Evolutionary conservation across 2,329 filamentous ascomycete species (phyloP).

Genomic region (Neophaeococcomyces aloes): DNA sequence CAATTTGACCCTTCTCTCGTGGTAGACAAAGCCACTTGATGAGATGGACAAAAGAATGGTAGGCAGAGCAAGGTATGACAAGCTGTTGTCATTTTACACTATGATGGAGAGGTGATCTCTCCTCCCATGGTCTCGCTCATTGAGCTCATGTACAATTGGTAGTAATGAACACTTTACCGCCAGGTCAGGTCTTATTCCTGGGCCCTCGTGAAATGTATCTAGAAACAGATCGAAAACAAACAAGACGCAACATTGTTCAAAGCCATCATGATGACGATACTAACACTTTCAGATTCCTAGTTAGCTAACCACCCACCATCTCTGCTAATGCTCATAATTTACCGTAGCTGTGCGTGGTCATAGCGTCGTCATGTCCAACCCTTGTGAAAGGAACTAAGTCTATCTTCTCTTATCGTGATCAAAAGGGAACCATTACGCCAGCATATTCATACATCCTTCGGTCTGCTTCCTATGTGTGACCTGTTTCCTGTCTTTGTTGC

Average conservation of each 20-base stretch:
- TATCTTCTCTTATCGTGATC: background rate
- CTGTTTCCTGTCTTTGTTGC: background rate
- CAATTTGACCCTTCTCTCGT: no score
- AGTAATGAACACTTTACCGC: background rate
- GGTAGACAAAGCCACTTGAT: no score
- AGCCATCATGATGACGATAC: background rate
- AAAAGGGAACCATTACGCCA: background rate
- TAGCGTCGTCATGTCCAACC: conserved; percentile 8
- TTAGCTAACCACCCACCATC: background rate
- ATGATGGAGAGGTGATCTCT: background rate
- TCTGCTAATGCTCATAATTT: background rate
- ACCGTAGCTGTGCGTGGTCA: background rate
- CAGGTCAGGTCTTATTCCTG: background rate
- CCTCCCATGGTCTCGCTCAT: no score
- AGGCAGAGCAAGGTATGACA: background rate
- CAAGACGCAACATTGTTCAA: conserved; percentile 5
- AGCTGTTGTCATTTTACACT: conserved; percentile 5
- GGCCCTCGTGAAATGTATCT: background rate
- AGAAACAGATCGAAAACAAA: background rate
- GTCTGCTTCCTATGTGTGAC: background rate
- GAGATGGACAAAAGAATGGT: no score
- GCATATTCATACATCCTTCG: background rate
- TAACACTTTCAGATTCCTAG: background rate
- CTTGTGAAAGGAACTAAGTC: conserved; percentile 8
- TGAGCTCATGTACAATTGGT: no score